Evolutionary conservation across 441 rosid genomes (phyloP).

Genomic region (Eutrema salsugineum): DNA sequence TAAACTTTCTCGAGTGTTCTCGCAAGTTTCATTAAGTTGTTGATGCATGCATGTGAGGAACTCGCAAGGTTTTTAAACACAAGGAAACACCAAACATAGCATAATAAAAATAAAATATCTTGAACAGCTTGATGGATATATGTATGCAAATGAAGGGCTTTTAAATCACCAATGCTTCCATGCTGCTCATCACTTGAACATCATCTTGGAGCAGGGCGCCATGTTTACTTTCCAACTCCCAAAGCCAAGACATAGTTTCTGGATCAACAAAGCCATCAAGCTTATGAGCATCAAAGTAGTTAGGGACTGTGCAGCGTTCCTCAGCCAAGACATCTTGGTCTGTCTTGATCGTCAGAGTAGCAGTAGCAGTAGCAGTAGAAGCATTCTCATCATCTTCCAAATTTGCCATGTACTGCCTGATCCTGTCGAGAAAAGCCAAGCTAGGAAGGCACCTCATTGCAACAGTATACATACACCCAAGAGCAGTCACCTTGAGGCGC

Average conservation of each 20-base stretch:
- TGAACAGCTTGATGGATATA: too few relatives aligned
- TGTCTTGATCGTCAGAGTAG: neutral
- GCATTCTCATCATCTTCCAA: neutral
- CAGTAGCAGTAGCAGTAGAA: neutral
- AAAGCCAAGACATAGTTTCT: neutral
- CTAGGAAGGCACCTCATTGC: neutral
- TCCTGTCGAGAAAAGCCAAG: neutral
- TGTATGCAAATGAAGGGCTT: neutral
- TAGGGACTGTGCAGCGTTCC: neutral
- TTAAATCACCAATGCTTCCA: neutral
- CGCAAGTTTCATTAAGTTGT: too few relatives aligned
- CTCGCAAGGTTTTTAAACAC: too few relatives aligned
- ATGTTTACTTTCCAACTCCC: neutral
- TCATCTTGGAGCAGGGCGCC: neutral
- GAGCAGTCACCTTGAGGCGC: neutral
- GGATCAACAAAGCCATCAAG: neutral
- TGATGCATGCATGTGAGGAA: too few relatives aligned
- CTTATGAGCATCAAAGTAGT: neutral
- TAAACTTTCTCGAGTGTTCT: too few relatives aligned
- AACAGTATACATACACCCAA: neutral
- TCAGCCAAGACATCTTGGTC: neutral
- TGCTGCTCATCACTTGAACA: neutral
- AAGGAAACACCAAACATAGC: too few relatives aligned
- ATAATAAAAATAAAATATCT: too few relatives aligned
- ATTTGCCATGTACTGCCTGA: neutral